Evolutionary conservation across 805 yeast species (phyloP).

Genomic region (Candida easanensis): DNA sequence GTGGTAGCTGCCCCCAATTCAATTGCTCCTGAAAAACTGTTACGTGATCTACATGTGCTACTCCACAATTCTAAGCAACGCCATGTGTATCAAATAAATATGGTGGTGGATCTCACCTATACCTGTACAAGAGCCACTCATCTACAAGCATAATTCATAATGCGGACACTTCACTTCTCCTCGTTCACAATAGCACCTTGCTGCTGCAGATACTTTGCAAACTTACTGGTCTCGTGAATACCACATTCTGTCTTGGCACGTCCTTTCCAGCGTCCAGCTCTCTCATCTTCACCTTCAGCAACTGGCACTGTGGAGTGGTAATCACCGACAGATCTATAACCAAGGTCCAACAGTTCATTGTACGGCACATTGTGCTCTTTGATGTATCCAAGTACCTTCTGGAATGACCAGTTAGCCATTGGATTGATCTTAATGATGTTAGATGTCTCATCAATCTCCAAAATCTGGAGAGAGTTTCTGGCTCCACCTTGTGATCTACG

Average conservation of each 20-base stretch:
- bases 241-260: constrained; percentile 93
- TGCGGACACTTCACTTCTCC: neutral
- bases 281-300: constrained; percentile 87
- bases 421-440: constrained; percentile 87
- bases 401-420: constrained; percentile 76
- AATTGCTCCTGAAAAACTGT: too few species aligned
- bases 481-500: constrained; percentile 88
- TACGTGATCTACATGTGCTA: too few species aligned
- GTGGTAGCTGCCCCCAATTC: too few species aligned
- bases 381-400: constrained; percentile 67
- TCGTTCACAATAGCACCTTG: constrained; percentile 2
- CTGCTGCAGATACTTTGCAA: constrained; percentile 52
- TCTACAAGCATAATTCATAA: too few species aligned
- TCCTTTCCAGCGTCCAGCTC: constrained; percentile 98
- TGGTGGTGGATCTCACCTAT: too few species aligned
- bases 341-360: constrained; percentile 77
- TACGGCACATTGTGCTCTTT: constrained; percentile 75
- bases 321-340: constrained; percentile 91
- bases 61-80: too few species aligned
- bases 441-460: constrained; percentile 70
- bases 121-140: too few species aligned
- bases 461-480: constrained; percentile 63
- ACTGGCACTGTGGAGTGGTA: constrained; percentile 94
- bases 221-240: constrained; percentile 78
- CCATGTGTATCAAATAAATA: too few species aligned